These are phyloP conservation scores for Amoebophrya sp. DNA, from an alignment of 169 alveolate genomes.

Conservation along the genomic window DNA sequence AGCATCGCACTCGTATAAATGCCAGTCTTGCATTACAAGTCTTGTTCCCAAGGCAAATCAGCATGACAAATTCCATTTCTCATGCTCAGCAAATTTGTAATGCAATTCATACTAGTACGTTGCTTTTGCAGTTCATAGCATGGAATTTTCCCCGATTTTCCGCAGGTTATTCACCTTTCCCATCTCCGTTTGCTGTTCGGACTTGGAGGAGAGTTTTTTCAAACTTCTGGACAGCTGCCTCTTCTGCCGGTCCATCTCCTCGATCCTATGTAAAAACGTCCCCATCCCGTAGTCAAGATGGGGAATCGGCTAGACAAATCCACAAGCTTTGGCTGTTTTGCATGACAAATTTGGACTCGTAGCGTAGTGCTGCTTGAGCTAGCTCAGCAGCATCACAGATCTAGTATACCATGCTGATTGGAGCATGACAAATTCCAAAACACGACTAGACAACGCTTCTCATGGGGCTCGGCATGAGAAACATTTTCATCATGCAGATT, in stretches of 20 bases:
- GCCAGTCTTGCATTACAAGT: not conserved
- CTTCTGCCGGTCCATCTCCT: conserved; percentile 23
- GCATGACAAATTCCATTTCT: not conserved
- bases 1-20: not conserved
- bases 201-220: not conserved
- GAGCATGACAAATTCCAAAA: too few relatives aligned
- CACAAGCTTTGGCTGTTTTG: too few relatives aligned
- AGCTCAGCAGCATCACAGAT: too few relatives aligned
- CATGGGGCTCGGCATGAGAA: too few relatives aligned
- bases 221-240: not conserved
- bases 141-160: not conserved
- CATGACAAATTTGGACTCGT: too few relatives aligned
- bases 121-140: not conserved
- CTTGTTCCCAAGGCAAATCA: not conserved
- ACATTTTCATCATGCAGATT: too few relatives aligned
- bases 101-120: not conserved
- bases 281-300: too few relatives aligned
- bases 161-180: not conserved
- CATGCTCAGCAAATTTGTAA: not conserved
- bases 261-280: too few relatives aligned
- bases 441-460: too few relatives aligned
- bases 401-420: too few relatives aligned
- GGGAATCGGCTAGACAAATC: too few relatives aligned
- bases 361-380: too few relatives aligned
- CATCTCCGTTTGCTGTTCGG: not conserved